phyloP scores from a whole-genome alignment of 805 yeast species.

The Scheffersomyces lignosus region DNA sequence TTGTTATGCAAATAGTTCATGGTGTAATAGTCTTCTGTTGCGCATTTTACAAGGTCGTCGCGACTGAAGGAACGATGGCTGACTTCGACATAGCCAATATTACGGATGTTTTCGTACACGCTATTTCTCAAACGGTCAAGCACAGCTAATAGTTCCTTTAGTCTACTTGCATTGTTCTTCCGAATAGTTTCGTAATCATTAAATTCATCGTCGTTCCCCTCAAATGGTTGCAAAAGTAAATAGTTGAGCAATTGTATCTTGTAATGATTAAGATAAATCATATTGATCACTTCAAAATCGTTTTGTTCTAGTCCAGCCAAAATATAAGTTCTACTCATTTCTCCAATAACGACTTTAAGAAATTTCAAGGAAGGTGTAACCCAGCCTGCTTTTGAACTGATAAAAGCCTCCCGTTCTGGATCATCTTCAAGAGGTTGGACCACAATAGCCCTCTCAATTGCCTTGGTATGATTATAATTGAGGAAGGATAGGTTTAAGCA shows the following conservation, averaged over 20 bases:
- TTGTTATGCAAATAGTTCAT: conserved; percentile 19
- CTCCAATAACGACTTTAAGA: not conserved
- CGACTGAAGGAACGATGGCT: conserved; percentile 10
- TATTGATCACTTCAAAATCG: conserved; percentile 1
- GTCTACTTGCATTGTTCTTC: conserved; percentile 4
- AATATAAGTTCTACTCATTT: conserved; percentile 4
- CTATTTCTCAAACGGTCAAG: conserved; percentile 15
- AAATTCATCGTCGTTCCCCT: conserved; percentile 3
- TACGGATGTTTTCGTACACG: conserved; percentile 20
- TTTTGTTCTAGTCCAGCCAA: conserved; percentile 1
- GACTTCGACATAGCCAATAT: conserved; percentile 11
- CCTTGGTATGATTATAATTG: conserved; percentile 1
- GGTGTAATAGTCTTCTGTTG: conserved; percentile 24
- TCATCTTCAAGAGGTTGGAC: too few species aligned
- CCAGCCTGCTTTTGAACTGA: not conserved
- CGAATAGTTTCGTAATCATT: conserved; percentile 4
- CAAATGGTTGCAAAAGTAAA: conserved; percentile 2
- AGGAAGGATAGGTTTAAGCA: too few species aligned
- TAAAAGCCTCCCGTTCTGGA: not conserved
- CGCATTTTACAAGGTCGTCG: conserved; percentile 19
- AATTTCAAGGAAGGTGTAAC: not conserved
- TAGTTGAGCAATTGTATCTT: conserved; percentile 13
- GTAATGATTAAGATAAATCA: conserved; percentile 17
- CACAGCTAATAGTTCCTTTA: conserved; percentile 8
- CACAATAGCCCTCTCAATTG: conserved; percentile 1